Evolutionary conservation across 2,329 filamentous ascomycete genomes (phyloP).

Genomic region (Calonectria leucothoes): DNA sequence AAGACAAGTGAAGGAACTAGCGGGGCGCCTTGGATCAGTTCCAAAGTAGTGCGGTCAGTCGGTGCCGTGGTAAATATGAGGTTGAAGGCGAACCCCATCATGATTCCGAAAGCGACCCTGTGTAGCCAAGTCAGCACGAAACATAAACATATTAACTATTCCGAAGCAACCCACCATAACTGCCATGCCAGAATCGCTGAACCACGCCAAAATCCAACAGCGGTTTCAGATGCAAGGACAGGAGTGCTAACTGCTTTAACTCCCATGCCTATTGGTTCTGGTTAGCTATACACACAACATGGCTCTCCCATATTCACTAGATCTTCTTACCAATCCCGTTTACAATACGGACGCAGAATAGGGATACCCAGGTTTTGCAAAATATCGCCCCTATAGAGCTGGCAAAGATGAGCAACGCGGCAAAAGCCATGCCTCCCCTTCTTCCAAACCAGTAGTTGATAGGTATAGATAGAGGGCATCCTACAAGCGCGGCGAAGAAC

Average conservation of each 20-base stretch:
- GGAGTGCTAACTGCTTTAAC: conserved; percentile 59
- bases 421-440: conserved; percentile 52
- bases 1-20: conserved; percentile 50
- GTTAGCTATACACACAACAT: not conserved
- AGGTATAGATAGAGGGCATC: conserved; percentile 53
- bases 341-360: conserved; percentile 50
- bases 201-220: conserved; percentile 58
- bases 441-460: conserved; percentile 55
- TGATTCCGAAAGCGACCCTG: conserved; percentile 51
- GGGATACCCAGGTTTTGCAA: conserved; percentile 45
- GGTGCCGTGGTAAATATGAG: conserved; percentile 47
- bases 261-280: conserved; percentile 52
- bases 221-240: conserved; percentile 57
- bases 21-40: conserved; percentile 53
- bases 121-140: not conserved
- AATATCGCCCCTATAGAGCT: conserved; percentile 53
- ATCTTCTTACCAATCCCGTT: conserved; percentile 51
- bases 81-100: conserved; percentile 52
- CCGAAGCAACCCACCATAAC: conserved; percentile 44
- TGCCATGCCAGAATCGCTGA: conserved; percentile 60
- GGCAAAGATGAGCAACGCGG: conserved; percentile 52
- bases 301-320: not conserved
- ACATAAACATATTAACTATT: conserved; percentile 15
- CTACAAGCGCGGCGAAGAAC: conserved; percentile 52
- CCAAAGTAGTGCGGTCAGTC: conserved; percentile 28